Conservation (phyloP, 2,329 filamentous ascomycete species). For the Venturiaceae sp. region DNA sequence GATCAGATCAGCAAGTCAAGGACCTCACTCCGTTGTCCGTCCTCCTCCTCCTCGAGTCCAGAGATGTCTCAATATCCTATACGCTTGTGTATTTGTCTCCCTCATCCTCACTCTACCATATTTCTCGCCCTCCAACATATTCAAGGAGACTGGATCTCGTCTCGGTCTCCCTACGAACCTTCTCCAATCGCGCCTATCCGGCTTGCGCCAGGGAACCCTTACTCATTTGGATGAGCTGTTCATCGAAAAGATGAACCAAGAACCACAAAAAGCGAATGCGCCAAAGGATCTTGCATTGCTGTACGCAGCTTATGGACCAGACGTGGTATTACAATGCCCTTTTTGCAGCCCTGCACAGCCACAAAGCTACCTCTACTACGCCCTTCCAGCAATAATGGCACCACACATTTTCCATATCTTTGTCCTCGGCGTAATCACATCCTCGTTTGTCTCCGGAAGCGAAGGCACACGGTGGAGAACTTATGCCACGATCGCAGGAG, state of each 20-base stretch:
- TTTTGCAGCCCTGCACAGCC: conserved; percentile 70
- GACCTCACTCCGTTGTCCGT: conserved; percentile 39
- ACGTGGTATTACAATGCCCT: conserved; percentile 62
- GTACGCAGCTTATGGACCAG: conserved; percentile 76
- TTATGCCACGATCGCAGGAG: conserved; percentile 54
- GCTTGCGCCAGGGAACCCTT: conserved; percentile 44
- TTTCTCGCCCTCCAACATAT: conserved; percentile 73
- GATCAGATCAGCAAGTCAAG: conserved; percentile 26
- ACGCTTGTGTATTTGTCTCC: conserved; percentile 41
- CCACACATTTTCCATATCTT: conserved; percentile 76
- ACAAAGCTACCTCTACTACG: conserved; percentile 68
- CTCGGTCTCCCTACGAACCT: conserved; percentile 79
- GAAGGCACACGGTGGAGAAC: conserved; percentile 60
- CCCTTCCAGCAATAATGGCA: conserved; percentile 59
- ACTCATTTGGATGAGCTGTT: conserved; percentile 55
- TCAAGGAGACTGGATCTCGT: conserved; percentile 65
- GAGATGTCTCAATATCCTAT: conserved; percentile 52
- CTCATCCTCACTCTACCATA: conserved; percentile 55
- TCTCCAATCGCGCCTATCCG: conserved; percentile 65
- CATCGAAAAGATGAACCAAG: conserved; percentile 49
- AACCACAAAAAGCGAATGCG: background rate
- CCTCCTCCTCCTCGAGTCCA: conserved; percentile 44
- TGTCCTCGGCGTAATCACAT: conserved; percentile 64
- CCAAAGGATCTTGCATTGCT: conserved; percentile 39
- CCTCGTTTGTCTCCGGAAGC: conserved; percentile 51